Evolutionary conservation across 2,329 filamentous ascomycete genomes (phyloP).

Genomic region (Colletotrichum echinochloae): DNA sequence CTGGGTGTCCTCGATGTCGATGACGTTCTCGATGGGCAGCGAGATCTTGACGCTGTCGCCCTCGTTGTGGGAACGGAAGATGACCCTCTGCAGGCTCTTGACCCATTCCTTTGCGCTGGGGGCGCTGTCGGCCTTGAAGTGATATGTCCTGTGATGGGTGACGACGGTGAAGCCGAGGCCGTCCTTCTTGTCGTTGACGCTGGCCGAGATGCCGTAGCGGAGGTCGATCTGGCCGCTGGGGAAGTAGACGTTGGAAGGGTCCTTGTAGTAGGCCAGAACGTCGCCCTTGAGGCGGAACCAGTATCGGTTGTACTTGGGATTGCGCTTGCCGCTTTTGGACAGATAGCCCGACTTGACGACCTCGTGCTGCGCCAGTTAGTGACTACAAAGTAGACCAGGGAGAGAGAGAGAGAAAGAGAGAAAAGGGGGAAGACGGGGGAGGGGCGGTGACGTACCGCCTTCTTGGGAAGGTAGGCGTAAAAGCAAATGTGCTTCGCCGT

Average conservation of each 20-base stretch:
- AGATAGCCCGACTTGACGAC: conserved; percentile 89
- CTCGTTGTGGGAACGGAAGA: conserved; percentile 95
- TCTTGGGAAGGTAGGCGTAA: conserved; percentile 96
- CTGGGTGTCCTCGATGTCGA: conserved; percentile 92
- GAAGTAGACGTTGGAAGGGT: conserved; percentile 89
- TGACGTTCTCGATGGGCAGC: conserved; percentile 86
- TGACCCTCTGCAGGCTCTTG: conserved; percentile 90
- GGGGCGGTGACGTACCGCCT: conserved; percentile 69
- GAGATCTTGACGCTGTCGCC: conserved; percentile 98
- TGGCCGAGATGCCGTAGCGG: conserved; percentile 90
- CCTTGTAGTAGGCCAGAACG: conserved; percentile 88
- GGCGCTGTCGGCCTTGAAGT: conserved; percentile 89
- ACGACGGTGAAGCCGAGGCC: conserved; percentile 81
- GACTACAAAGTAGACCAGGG: too few species aligned
- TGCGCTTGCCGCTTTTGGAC: conserved; percentile 87
- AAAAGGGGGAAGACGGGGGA: not conserved
- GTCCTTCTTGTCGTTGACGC: conserved; percentile 81
- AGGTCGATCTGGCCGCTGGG: conserved; percentile 92
- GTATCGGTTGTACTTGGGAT: conserved; percentile 87
- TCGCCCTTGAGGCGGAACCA: conserved; percentile 96
- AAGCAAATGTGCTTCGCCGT: conserved; percentile 95
- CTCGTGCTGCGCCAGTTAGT: conserved; percentile 63
- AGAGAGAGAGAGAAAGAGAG: conserved; percentile 35
- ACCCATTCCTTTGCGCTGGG: conserved; percentile 97
- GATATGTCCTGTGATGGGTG: conserved; percentile 85